phyloP scores from a whole-genome alignment of 306 rosid species.

The Acmispon strigosus region DNA sequence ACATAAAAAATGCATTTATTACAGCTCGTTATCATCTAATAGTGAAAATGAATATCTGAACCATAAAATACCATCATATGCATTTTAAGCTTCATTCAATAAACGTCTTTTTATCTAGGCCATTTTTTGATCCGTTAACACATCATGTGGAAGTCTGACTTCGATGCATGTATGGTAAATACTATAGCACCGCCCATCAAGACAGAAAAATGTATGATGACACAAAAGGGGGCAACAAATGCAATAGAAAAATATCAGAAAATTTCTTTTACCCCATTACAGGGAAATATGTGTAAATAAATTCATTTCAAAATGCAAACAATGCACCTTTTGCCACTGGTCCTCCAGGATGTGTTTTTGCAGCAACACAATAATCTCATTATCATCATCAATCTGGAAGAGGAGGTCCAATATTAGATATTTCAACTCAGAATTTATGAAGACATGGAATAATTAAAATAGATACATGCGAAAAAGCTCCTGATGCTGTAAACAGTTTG shows the following conservation, averaged over 20 bases:
- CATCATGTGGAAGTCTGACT: neutral
- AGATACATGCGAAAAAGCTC: slow-evolving; percentile 4
- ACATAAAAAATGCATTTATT: neutral
- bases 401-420: neutral
- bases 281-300: neutral
- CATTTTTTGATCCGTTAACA: neutral
- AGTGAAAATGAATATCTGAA: neutral
- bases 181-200: neutral
- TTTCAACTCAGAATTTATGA: neutral
- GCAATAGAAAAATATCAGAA: neutral
- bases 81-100: neutral
- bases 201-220: neutral
- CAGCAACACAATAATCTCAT: slow-evolving; percentile 51
- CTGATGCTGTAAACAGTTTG: neutral
- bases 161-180: slow-evolving; percentile 4
- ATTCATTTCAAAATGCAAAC: neutral
- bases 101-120: neutral
- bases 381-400: slow-evolving; percentile 63
- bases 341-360: slow-evolving; percentile 70
- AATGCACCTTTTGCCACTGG: slow-evolving; percentile 75
- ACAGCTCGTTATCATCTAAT: neutral
- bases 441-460: slow-evolving; percentile 7
- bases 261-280: neutral
- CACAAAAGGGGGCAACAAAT: neutral
- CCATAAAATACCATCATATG: neutral